phyloP scores from a whole-genome alignment of 2,329 filamentous ascomycete genomes.

The Zymoseptoria tritici region DNA sequence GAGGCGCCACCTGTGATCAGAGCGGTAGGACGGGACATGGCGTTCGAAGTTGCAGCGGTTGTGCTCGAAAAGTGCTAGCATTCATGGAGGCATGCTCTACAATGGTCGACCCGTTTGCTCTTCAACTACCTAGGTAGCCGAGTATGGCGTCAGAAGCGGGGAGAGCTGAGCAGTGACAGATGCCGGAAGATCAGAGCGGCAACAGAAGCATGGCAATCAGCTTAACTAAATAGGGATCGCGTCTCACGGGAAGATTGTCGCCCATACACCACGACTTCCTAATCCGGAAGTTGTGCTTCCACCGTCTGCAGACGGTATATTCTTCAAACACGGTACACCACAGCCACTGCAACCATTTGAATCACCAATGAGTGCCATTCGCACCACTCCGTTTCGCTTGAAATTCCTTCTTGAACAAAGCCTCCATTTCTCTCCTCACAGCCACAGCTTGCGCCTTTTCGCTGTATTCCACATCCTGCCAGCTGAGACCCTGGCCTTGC shows the following conservation, averaged over 20 bases:
- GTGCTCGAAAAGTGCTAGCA: background rate
- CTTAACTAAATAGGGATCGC: background rate
- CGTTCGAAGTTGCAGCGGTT: background rate
- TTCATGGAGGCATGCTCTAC: background rate
- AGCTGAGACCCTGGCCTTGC: constrained; percentile 38
- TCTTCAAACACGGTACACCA: background rate
- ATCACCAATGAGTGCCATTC: constrained; percentile 1
- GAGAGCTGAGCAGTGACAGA: background rate
- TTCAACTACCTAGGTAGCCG: background rate
- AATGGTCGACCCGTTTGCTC: background rate
- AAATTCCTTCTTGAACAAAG: constrained; percentile 27
- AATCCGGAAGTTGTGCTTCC: background rate
- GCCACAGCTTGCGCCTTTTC: constrained; percentile 34
- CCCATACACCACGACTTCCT: background rate
- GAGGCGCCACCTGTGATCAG: constrained; percentile 17
- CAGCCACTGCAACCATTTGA: background rate
- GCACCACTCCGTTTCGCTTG: constrained; percentile 3
- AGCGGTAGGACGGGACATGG: constrained; percentile 14
- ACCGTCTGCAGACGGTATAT: background rate
- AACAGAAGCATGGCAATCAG: background rate
- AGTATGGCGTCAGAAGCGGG: background rate
- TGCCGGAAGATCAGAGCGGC: background rate
- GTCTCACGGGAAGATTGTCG: no score
- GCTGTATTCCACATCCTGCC: constrained; percentile 40
- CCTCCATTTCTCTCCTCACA: constrained; percentile 40